Conservation (phyloP, 371 early-diverging fungal genomes). For the Lichtheimia ornata region DNA sequence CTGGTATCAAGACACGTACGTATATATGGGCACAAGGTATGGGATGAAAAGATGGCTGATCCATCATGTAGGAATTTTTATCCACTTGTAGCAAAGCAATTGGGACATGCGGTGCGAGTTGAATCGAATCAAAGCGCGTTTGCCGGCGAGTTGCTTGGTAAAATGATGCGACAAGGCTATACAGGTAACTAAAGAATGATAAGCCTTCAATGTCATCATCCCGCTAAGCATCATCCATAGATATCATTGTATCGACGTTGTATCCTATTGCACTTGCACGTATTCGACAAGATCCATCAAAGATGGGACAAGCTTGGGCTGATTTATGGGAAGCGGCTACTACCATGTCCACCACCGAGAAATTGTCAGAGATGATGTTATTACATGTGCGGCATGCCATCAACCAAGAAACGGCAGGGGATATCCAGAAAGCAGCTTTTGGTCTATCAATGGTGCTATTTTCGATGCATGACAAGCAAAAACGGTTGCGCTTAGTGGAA, state of each 20-base stretch:
- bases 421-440: neutral
- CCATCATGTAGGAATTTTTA: constrained; percentile 7
- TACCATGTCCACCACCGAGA: neutral
- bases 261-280: constrained; percentile 21
- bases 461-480: neutral
- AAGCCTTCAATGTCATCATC: no score
- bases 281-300: neutral
- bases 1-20: constrained; percentile 21
- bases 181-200: no score
- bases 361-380: neutral
- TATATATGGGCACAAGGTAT: neutral
- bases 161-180: constrained; percentile 34
- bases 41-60: neutral
- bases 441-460: neutral
- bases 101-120: neutral
- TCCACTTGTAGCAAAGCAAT: constrained; percentile 8
- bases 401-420: neutral
- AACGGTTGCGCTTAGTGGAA: neutral
- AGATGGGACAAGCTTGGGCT: neutral
- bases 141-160: constrained; percentile 24
- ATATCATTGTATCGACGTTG: constrained; percentile 20
- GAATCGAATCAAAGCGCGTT: neutral
- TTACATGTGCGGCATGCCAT: neutral
- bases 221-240: neutral
- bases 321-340: constrained; percentile 1